Base-by-base conservation (phyloP, 2,329 filamentous ascomycete genomes). In the Fusarium sp. region DNA sequence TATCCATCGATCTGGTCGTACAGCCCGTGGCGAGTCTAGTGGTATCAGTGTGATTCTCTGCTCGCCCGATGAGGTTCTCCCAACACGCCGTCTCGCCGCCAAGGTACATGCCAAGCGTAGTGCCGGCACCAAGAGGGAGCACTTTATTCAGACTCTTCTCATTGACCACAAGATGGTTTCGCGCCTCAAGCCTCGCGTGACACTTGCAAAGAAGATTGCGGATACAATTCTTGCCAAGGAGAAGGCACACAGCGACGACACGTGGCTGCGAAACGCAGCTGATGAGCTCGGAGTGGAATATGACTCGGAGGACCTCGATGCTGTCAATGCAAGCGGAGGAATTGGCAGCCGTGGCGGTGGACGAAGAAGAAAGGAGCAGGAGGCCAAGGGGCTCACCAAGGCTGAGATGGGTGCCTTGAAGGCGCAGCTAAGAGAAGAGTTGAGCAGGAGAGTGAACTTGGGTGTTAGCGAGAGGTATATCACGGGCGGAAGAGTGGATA, bases 261-360 rank as follows among this genome's bases (percentile, higher is more conserved):
- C 93, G 56, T 96, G 94, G 89, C 83, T 98, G 72, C 88, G 88
- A 43, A 88, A 87, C 47, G 94, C 94, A 0, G 96, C 96, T 0
- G 94, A 97, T 59, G 95, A 98, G 68, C 84, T 99, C 0, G 96
- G 96, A 1, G 92, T 98, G 0, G 95, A 97, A 52, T 97, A 97
- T 76, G 94, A 98, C 75, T 92, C 89, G 62, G 94, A 97, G 35
- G 93, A 96, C 45, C 90, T 97, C 65, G 92, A 91, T 68, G 93
- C 96, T 33, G 92, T 93, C 41, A 90, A 94, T 59, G 90, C 85
- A 39, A 84, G 83, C 9, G 87, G 89, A 8, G 84, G 83, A 54
- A 85, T 85, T 73, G 86, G 87, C 48, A 90, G 92, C 0, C 85
- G 93, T 35, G 93, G 93, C 9, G 88, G 87, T 39, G 90, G 91